Evolutionary conservation across 768 basidiomycete species (phyloP), one percentile per base, ranked within the genome.

Genomic region (Tulasnella calospora): DNA sequence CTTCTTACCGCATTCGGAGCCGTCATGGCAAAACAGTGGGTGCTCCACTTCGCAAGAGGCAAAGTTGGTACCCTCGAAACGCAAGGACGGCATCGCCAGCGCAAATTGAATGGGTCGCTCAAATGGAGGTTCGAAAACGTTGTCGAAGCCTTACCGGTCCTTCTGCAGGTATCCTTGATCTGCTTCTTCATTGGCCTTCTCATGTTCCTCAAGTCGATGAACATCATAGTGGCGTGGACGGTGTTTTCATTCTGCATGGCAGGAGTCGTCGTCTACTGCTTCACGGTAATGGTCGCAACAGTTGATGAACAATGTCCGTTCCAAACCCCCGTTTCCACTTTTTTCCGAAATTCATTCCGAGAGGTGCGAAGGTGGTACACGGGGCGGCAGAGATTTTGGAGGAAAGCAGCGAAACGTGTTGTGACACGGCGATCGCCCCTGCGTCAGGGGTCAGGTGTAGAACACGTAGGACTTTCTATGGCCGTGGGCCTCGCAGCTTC

Each of bases 21-120:
- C 21, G 69, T 78, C 40, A 38, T 73, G 30, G 77, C 77, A 12
- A 78, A 78, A 36, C 77, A 78, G 46, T 78, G 77, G 77, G 40
- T 78, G 35, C 70, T 51, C 35, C 46, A 78, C 40, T 78, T 44
- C 46, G 67, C 70, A 3, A 71, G 69, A 36, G 69, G 70, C 38
- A 67, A 78, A 41, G 40, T 72, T 9, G 75, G 75, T 12, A 61
- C 67, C 70, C 70, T 78, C 35, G 69, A 78, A 40, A 72, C 41
- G 35, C 77, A 78, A 71, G 61, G 77, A 44, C 77, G 77, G 19
- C 36, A 72, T 38, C 77, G 77, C 30, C 77, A 78, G 33, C 40
- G 23, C 40, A 78, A 78, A 36, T 72, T 71, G 67, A 33, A 70
- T 12, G 77, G 77, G 17, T 41, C 55, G 17, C 27, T 35, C 40